These are phyloP conservation scores for Phytophthora cactorum DNA, from an alignment of 352 stramenopile species.

Conservation along the genomic window DNA sequence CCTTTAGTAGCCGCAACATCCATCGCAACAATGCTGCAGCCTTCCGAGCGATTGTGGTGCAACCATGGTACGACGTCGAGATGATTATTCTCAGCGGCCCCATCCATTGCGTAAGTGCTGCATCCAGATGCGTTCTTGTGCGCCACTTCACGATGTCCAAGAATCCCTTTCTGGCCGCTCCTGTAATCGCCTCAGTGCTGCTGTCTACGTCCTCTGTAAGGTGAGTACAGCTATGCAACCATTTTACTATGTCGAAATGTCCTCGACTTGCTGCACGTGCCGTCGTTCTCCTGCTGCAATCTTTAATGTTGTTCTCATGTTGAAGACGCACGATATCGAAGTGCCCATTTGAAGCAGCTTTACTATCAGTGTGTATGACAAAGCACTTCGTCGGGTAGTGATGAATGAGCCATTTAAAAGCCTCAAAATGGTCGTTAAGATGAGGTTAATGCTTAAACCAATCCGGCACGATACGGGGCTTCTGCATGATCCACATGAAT, in stretches of 20 bases:
- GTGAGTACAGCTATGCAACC: background rate
- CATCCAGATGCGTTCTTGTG: constrained; percentile 13
- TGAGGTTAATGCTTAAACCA: constrained; percentile 9
- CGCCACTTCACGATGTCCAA: constrained; percentile 16
- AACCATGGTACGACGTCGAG: constrained; percentile 14
- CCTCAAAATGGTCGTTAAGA: constrained; percentile 7
- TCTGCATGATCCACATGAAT: constrained; percentile 19
- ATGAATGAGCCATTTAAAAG: constrained; percentile 13
- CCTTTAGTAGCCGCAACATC: constrained; percentile 5
- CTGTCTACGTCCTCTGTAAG: background rate
- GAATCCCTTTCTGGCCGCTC: constrained; percentile 15
- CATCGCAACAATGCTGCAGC: constrained; percentile 9
- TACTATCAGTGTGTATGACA: background rate
- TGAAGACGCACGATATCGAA: constrained; percentile 6
- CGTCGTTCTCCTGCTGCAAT: background rate
- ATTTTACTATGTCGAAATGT: constrained; percentile 22
- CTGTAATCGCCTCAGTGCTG: background rate
- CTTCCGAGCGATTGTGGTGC: constrained; percentile 1
- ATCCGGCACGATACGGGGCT: background rate
- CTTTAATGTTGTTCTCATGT: background rate
- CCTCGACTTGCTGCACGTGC: constrained; percentile 1
- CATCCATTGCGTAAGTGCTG: constrained; percentile 10
- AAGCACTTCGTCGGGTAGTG: constrained; percentile 7
- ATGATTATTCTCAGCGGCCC: constrained; percentile 13
- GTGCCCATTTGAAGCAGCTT: constrained; percentile 15